Percentiles rank a stretch among this genome's conserved stretches.
Evolutionary conservation across 2,329 filamentous ascomycete species (phyloP).

Genomic region (Fusarium longipes): DNA sequence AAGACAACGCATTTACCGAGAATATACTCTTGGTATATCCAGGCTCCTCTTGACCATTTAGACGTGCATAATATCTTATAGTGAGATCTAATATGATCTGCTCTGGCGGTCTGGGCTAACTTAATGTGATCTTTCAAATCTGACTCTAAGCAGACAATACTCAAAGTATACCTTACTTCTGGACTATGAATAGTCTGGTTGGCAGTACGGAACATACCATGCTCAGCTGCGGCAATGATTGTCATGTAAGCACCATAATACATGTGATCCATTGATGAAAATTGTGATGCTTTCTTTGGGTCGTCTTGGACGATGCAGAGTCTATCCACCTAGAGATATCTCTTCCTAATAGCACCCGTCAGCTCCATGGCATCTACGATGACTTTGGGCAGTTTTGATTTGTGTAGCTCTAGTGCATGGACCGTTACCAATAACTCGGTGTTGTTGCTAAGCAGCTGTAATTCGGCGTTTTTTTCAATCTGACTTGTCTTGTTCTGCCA

Average conservation of each 20-base stretch:
- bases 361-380: neutral
- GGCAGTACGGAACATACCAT: neutral
- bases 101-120: neutral
- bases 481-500: too few relatives aligned
- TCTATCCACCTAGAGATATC: neutral
- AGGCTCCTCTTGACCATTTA: neutral
- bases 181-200: neutral
- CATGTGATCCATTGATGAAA: neutral
- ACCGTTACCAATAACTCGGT: too few relatives aligned
- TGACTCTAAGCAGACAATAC: neutral
- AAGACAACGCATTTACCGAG: neutral
- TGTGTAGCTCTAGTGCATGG: neutral
- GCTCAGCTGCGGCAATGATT: neutral
- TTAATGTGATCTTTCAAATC: neutral
- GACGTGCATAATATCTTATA: neutral
- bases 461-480: too few relatives aligned
- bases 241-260: neutral
- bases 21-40: neutral
- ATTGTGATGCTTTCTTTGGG: neutral
- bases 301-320: neutral
- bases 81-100: neutral
- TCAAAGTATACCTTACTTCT: neutral
- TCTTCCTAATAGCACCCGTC: neutral
- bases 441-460: too few relatives aligned
- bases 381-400: neutral